phyloP scores from a whole-genome alignment of 495 filamentous ascomycete genomes.

The Penicillium roqueforti region DNA sequence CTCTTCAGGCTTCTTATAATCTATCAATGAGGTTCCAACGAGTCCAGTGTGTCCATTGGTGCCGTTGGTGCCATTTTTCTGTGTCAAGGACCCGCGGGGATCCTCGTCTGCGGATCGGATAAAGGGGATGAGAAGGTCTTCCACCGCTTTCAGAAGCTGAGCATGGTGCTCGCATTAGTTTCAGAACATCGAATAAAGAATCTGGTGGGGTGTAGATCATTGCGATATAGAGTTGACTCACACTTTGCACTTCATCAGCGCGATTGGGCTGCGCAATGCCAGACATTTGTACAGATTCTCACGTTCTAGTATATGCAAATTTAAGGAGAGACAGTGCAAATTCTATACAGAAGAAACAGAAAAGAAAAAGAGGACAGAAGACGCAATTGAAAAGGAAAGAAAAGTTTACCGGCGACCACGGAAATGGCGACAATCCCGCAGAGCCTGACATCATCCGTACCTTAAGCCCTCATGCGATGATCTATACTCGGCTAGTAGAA shows the following conservation, averaged over 20 bases:
- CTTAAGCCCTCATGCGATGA: neutral
- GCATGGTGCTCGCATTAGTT: neutral
- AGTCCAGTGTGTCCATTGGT: conserved; percentile 37
- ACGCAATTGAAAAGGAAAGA: conserved; percentile 11
- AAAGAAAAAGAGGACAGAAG: neutral
- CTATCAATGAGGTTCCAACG: conserved; percentile 59
- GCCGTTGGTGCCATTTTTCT: conserved; percentile 42
- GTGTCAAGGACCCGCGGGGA: conserved; percentile 40
- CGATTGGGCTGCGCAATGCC: conserved; percentile 22
- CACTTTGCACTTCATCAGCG: conserved; percentile 44
- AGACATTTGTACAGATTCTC: conserved; percentile 22
- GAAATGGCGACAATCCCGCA: conserved; percentile 31
- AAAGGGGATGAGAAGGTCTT: conserved; percentile 73
- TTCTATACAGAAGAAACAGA: neutral
- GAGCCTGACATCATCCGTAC: conserved; percentile 31
- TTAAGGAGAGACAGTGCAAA: neutral
- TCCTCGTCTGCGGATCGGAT: conserved; percentile 71
- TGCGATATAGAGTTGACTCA: conserved; percentile 25
- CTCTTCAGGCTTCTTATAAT: conserved; percentile 66
- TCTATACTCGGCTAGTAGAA: neutral
- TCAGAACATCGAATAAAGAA: neutral
- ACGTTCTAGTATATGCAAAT: neutral
- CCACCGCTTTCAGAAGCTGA: conserved; percentile 69
- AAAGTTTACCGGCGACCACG: conserved; percentile 20
- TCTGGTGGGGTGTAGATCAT: conserved; percentile 5